A percentile compares a stretch with the other conserved stretches of the same genome.
Evolutionary conservation across 202 grass and related monocot species (phyloP).

Genomic region (Alloteropsis angusta): DNA sequence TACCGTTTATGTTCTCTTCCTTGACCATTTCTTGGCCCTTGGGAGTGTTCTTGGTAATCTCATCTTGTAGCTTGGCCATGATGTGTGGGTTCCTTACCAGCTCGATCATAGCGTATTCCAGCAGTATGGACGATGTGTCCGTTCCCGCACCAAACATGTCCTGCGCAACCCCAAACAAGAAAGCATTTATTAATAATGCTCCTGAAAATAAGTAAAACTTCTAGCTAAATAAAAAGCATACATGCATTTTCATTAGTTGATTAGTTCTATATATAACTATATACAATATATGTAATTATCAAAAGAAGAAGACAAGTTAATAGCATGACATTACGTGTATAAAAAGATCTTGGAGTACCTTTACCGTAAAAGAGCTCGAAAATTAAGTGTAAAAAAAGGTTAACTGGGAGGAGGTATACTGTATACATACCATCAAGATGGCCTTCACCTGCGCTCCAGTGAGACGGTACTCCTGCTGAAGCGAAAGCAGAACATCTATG

Average conservation of each 20-base stretch:
- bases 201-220: too few species aligned
- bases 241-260: too few species aligned
- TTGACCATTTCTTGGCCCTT: neutral
- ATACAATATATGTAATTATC: too few species aligned
- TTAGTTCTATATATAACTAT: too few species aligned
- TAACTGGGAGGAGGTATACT: too few species aligned
- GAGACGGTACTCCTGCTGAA: neutral
- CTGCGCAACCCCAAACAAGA: neutral
- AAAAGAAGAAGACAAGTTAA: too few species aligned
- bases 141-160: neutral
- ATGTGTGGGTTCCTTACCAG: neutral
- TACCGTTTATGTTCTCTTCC: neutral
- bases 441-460: neutral
- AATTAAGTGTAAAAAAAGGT: too few species aligned
- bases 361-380: too few species aligned
- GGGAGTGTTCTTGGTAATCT: neutral
- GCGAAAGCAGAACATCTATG: neutral
- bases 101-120: neutral
- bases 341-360: too few species aligned
- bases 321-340: too few species aligned
- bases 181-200: too few species aligned
- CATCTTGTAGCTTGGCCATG: neutral
- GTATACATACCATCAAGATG: neutral
- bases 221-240: too few species aligned
- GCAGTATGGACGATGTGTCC: neutral